phyloP scores from a whole-genome alignment of 768 basidiomycete genomes.

The Kwoniella dejecticola region DNA sequence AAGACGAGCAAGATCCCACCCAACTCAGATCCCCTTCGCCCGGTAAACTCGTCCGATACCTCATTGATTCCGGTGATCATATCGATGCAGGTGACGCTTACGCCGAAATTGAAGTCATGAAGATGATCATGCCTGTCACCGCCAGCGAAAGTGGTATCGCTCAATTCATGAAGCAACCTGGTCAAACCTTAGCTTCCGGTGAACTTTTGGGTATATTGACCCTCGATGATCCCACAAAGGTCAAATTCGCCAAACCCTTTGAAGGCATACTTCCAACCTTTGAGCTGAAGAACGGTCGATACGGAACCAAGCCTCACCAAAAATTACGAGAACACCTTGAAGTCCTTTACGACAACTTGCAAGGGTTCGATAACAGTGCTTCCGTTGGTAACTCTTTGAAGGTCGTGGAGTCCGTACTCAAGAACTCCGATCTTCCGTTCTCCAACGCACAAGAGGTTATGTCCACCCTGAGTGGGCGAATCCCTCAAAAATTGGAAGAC shows the following conservation, averaged over 20 bases:
- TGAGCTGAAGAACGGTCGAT: conserved; percentile 75
- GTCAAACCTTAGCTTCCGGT: conserved; percentile 92
- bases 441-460: conserved; percentile 80
- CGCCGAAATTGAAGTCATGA: conserved; percentile 97
- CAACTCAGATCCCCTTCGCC: conserved; percentile 94
- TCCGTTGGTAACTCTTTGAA: conserved; percentile 84
- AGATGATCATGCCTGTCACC: conserved; percentile 99
- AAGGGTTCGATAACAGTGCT: conserved; percentile 95
- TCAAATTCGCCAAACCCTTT: conserved; percentile 97
- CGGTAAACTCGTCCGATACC: conserved; percentile 90
- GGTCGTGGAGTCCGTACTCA: conserved; percentile 78
- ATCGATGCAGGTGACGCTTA: conserved; percentile 95
- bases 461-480: conserved; percentile 85
- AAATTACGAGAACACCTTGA: conserved; percentile 71
- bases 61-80: conserved; percentile 96
- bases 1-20: conserved; percentile 99
- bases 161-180: conserved; percentile 96
- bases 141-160: conserved; percentile 91
- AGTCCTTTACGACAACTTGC: conserved; percentile 84
- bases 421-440: conserved; percentile 83
- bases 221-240: conserved; percentile 91
- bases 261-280: conserved; percentile 87
- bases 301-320: conserved; percentile 89
- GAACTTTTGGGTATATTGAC: conserved; percentile 97
- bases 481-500: conserved; percentile 89